Conservation (phyloP, 306 rosid genomes). For the Datisca glomerata region DNA sequence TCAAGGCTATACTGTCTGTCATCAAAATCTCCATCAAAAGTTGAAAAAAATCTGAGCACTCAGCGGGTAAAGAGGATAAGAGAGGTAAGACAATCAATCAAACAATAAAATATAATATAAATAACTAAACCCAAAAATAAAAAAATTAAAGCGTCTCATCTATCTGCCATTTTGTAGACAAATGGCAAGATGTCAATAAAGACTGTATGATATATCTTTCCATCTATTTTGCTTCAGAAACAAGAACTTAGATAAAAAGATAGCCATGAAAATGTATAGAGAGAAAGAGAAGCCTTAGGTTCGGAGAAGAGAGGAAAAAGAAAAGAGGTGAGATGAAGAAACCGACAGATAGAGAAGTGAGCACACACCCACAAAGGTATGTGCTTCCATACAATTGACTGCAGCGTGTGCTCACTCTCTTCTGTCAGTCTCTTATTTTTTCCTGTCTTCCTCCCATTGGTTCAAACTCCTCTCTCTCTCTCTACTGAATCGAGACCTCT, state of each 20-base stretch:
- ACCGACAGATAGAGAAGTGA: conserved; percentile 22
- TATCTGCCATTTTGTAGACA: no score
- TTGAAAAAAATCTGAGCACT: neutral
- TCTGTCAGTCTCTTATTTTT: conserved; percentile 66
- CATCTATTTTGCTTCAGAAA: conserved; percentile 3
- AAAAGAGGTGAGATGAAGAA: conserved; percentile 4
- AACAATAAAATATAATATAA: neutral
- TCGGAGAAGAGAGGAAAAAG: conserved; percentile 2
- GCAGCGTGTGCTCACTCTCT: conserved; percentile 92
- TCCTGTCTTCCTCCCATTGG: conserved; percentile 10
- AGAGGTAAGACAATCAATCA: neutral
- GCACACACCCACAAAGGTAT: conserved; percentile 21
- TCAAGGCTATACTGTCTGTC: no score
- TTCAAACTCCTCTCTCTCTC: neutral
- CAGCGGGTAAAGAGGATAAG: no score
- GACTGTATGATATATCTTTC: no score
- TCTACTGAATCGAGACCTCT: neutral
- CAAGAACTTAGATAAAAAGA: neutral
- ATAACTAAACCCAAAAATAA: neutral
- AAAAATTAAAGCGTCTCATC: no score
- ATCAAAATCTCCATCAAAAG: no score
- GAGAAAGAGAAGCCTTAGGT: neutral
- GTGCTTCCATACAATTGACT: conserved; percentile 16
- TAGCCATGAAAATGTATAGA: no score
- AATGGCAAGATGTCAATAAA: no score